Evolutionary conservation across 2,329 filamentous ascomycete species (phyloP), one percentile per base, ranked within the genome.

Genomic region (Neonectria magnoliae): DNA sequence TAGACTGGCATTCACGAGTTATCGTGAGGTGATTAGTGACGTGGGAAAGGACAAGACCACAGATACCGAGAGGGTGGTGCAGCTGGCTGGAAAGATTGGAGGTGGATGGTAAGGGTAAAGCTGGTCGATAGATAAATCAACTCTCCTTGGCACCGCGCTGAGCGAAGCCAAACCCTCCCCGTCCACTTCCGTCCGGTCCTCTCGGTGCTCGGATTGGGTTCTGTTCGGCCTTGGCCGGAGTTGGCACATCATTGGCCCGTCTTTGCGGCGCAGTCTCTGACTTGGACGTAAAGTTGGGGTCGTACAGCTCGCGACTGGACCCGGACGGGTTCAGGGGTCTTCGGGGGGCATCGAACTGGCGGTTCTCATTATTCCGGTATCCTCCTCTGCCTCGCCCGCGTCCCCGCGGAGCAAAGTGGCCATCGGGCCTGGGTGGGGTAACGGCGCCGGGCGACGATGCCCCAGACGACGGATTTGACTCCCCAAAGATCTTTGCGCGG

Each of bases 21-120:
- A 93, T 82, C 89, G 96, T 67, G 91, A 94, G 79, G 95, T 99
- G 22, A 90, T 98, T 73, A 98, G 95, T 81, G 93, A 98, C 77
- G 93, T 99, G 47, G 96, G 96, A 55, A 97, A 96, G 81, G 85
- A 87, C 68, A 82, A 86, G 77, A 75, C 83, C 78, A 83, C 85
- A 64, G 91, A 94, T 76, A 91, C 92, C 47, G 92, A 97, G 75
- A 88, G 90, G 64, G 94, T 97, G 44, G 91, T 94, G 63, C 93
- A 96, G 75, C 84, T 99, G 75, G 95, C 95, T 51, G 91, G 93
- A 60, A 96, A 94, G 79, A 92, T 94, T 72, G 96, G 94, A 57
- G 96, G 96, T 57, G 96, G 96, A 25, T 99, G 96, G 96, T 98
- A 85, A 77, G 60, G 55, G 50, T 63, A 65, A 65, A 64, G 64